These are phyloP conservation scores for Hypoxylon rickii DNA, from an alignment of 495 filamentous ascomycete species.

Conservation along the genomic window DNA sequence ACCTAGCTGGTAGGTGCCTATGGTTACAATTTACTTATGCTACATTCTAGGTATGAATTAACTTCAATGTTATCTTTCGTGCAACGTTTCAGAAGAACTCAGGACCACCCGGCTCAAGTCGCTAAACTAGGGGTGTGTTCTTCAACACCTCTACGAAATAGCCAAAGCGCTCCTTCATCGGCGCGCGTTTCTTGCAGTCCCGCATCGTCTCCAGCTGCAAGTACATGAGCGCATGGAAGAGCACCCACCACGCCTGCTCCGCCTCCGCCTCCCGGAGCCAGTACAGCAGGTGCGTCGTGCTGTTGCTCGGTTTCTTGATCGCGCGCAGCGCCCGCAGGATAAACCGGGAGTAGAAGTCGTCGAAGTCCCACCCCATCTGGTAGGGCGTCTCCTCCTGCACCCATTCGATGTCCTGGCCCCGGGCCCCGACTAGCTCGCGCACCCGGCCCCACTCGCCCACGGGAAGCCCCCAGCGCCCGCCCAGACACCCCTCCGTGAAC, in stretches of 20 bases:
- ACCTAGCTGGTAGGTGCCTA: too few species aligned
- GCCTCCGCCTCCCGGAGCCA: slow-evolving; percentile 18
- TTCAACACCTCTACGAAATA: slow-evolving; percentile 11
- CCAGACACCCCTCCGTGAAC: slow-evolving; percentile 13
- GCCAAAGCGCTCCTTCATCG: slow-evolving; percentile 14
- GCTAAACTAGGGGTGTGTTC: background rate
- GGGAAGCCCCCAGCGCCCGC: slow-evolving; percentile 16
- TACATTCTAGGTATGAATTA: too few species aligned
- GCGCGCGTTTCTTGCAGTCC: slow-evolving; percentile 12
- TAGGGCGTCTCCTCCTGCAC: background rate
- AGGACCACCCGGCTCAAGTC: background rate
- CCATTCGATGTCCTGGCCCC: background rate
- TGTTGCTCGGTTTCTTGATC: background rate
- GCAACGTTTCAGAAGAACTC: too few species aligned
- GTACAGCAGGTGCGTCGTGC: background rate
- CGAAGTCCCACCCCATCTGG: background rate
- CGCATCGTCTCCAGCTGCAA: slow-evolving; percentile 34
- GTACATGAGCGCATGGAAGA: slow-evolving; percentile 34
- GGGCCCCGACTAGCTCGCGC: background rate
- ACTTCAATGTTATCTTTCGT: too few species aligned
- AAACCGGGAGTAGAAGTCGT: slow-evolving; percentile 30
- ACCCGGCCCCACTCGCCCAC: slow-evolving; percentile 17
- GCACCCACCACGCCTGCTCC: slow-evolving; percentile 21
- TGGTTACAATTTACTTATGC: too few species aligned
- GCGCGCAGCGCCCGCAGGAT: slow-evolving; percentile 3